A percentile compares a stretch with the other conserved stretches of the same genome.
These are phyloP conservation scores for Metarhizium anisopliae DNA, from an alignment of 2,329 filamentous ascomycete genomes.

Conservation along the genomic window DNA sequence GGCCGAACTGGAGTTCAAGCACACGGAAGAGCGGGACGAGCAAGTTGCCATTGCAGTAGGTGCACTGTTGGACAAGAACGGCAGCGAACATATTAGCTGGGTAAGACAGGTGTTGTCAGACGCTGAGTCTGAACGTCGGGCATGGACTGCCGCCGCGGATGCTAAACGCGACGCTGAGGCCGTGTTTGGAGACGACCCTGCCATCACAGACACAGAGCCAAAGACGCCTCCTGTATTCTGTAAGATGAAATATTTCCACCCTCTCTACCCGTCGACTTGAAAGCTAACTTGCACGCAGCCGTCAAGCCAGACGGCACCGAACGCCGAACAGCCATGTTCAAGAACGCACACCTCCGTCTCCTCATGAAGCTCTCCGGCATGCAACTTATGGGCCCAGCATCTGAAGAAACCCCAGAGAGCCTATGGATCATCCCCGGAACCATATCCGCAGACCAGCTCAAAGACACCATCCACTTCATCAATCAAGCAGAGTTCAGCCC, in stretches of 20 bases:
- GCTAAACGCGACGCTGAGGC: slow-evolving; percentile 38
- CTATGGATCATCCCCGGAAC: slow-evolving; percentile 68
- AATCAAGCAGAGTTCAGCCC: slow-evolving; percentile 72
- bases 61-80: slow-evolving; percentile 69
- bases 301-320: slow-evolving; percentile 57
- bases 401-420: slow-evolving; percentile 66
- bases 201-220: slow-evolving; percentile 13
- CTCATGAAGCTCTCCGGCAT: slow-evolving; percentile 72
- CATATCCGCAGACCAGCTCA: slow-evolving; percentile 55
- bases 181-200: slow-evolving; percentile 20
- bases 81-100: slow-evolving; percentile 72
- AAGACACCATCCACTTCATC: slow-evolving; percentile 62
- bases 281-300: slow-evolving; percentile 31
- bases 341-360: slow-evolving; percentile 78
- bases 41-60: slow-evolving; percentile 75
- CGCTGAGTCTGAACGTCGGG: slow-evolving; percentile 63
- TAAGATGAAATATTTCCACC: slow-evolving; percentile 14
- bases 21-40: slow-evolving; percentile 55
- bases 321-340: slow-evolving; percentile 70
- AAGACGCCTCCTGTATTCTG: slow-evolving; percentile 23
- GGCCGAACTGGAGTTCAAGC: slow-evolving; percentile 75
- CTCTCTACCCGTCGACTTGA: not conserved
- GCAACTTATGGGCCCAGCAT: slow-evolving; percentile 41
- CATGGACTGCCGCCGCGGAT: slow-evolving; percentile 66
- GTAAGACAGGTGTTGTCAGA: slow-evolving; percentile 60